Percentiles rank a stretch among this genome's conserved stretches.
These are phyloP conservation scores for Tuber umbilicatum DNA, from an alignment of 495 filamentous ascomycete species.

Conservation along the genomic window DNA sequence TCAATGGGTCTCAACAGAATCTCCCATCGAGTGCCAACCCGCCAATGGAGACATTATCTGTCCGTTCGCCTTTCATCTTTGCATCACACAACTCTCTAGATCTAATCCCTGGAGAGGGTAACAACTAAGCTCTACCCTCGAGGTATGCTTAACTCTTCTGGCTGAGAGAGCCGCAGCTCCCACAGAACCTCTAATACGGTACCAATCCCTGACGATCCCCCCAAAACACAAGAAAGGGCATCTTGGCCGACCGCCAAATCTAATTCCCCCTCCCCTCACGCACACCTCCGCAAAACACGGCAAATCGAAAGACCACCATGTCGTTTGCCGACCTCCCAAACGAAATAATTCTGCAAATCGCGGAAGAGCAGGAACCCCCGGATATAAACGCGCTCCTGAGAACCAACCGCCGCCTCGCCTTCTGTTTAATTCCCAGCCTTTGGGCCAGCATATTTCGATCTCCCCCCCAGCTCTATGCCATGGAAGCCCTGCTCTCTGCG, in stretches of 20 bases:
- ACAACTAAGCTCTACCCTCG: background rate
- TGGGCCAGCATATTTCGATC: conserved; percentile 1
- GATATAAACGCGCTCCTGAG: conserved; percentile 8
- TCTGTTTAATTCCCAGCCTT: conserved; percentile 5
- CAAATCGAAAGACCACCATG: conserved; percentile 1
- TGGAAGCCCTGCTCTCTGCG: background rate
- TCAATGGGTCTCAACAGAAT: background rate
- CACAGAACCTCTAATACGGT: background rate
- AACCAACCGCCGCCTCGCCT: conserved; percentile 8
- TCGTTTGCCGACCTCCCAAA: conserved; percentile 11
- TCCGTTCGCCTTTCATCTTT: background rate
- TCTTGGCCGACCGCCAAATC: background rate
- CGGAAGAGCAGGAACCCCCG: background rate
- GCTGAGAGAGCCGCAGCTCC: background rate
- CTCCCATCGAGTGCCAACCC: background rate
- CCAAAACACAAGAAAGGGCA: background rate
- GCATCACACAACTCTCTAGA: background rate
- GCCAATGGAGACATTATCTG: background rate
- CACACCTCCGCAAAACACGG: background rate
- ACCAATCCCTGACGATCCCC: background rate
- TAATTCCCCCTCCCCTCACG: background rate
- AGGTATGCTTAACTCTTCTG: background rate
- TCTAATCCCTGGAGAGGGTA: background rate
- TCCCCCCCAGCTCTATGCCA: background rate
- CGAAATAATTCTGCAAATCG: conserved; percentile 9